Conservation (phyloP, 331 rosid species). For the Rosa hybrid region DNA sequence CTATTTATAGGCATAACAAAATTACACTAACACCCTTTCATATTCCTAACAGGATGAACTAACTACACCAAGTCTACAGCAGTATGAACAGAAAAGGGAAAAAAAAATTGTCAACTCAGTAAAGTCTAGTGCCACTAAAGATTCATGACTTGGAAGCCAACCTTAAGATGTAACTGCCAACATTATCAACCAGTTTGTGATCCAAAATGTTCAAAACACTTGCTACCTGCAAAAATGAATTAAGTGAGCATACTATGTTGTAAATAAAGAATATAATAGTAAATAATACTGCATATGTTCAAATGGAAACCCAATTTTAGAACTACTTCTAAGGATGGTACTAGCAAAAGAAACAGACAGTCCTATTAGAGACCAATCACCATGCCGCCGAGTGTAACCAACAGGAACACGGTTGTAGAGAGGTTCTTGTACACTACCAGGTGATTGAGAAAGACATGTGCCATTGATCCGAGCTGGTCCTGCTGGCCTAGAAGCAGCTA, state of each 20-base stretch:
- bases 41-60: too few relatives aligned
- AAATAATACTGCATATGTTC: neutral
- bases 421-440: too few relatives aligned
- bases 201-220: constrained; percentile 89
- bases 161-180: constrained; percentile 83
- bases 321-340: neutral
- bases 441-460: too few relatives aligned
- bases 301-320: neutral
- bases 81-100: neutral
- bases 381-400: too few relatives aligned
- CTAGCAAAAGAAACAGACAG: neutral
- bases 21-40: too few relatives aligned
- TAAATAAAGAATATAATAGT: neutral
- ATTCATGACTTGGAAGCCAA: constrained; percentile 41
- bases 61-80: neutral
- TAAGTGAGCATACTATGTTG: neutral
- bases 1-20: too few relatives aligned
- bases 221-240: constrained; percentile 63
- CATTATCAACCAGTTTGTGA: constrained; percentile 67
- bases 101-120: neutral
- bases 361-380: too few relatives aligned
- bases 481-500: too few relatives aligned
- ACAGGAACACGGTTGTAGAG: too few relatives aligned
- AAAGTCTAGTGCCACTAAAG: constrained; percentile 15
- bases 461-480: too few relatives aligned